Evolutionary conservation across 73 alveolate genomes (phyloP).

Genomic region (Tetrahymena thermophila): DNA sequence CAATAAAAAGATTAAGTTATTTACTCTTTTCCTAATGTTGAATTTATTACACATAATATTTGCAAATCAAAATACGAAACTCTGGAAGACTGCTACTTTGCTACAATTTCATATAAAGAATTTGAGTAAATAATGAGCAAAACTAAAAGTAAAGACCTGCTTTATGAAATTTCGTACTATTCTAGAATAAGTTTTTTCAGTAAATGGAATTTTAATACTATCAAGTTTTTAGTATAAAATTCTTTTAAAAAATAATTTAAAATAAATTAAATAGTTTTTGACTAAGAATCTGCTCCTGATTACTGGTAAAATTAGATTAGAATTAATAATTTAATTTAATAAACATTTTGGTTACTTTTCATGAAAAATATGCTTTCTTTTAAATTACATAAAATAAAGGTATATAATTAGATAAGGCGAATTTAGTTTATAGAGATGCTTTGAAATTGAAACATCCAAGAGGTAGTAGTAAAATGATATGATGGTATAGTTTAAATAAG

Average conservation of each 20-base stretch:
- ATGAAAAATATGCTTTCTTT: too few relatives aligned
- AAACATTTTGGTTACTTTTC: too few relatives aligned
- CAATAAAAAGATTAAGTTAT: background rate
- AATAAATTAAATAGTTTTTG: background rate
- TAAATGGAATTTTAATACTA: background rate
- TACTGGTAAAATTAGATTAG: background rate
- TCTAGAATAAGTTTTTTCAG: background rate
- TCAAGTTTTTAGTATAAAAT: background rate
- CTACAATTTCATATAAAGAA: background rate
- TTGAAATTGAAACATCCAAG: background rate
- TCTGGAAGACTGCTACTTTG: background rate
- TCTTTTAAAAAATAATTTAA: background rate
- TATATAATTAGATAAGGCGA: background rate
- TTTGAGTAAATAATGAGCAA: background rate
- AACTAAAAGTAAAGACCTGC: background rate
- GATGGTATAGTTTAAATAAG: background rate
- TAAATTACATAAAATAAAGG: background rate
- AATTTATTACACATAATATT: background rate
- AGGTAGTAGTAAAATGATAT: background rate
- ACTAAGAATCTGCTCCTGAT: background rate
- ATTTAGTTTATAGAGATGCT: background rate
- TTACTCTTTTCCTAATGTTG: background rate
- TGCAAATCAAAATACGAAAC: background rate
- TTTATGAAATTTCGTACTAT: background rate
- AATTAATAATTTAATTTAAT: too few relatives aligned